Conservation (phyloP, 768 basidiomycete genomes). For the Hygrophorus russula region DNA sequence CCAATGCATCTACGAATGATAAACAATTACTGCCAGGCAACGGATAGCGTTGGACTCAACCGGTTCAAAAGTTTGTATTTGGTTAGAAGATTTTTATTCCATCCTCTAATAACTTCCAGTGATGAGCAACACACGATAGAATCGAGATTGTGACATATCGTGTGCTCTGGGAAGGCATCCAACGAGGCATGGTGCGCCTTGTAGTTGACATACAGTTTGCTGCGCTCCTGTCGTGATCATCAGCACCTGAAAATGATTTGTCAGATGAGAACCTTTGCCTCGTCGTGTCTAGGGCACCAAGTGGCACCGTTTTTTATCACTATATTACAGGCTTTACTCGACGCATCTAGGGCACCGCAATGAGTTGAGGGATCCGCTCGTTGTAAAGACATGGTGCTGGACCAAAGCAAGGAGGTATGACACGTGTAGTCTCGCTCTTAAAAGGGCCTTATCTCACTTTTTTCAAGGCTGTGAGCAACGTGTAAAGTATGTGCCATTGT, state of each 20-base stretch:
- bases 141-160: slow-evolving; percentile 14
- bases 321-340: background rate
- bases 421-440: no score
- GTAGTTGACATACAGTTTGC: slow-evolving; percentile 25
- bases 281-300: slow-evolving; percentile 22
- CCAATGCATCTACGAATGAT: slow-evolving; percentile 23
- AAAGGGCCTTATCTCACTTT: no score
- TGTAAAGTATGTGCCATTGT: no score
- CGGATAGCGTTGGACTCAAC: slow-evolving; percentile 7
- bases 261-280: slow-evolving; percentile 9
- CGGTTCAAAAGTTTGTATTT: slow-evolving; percentile 23
- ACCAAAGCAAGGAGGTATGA: no score
- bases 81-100: slow-evolving; percentile 19
- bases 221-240: slow-evolving; percentile 16
- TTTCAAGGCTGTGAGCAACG: no score
- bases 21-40: background rate
- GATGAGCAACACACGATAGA: slow-evolving; percentile 18
- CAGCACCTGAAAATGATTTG: background rate
- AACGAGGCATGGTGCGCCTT: slow-evolving; percentile 22
- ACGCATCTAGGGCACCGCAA: no score
- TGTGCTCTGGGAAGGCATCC: slow-evolving; percentile 16
- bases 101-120: slow-evolving; percentile 19
- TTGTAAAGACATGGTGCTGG: no score
- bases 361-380: background rate
- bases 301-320: background rate